Evolutionary conservation across 768 basidiomycete species (phyloP).

Genomic region (Boletus vinaceobasis): DNA sequence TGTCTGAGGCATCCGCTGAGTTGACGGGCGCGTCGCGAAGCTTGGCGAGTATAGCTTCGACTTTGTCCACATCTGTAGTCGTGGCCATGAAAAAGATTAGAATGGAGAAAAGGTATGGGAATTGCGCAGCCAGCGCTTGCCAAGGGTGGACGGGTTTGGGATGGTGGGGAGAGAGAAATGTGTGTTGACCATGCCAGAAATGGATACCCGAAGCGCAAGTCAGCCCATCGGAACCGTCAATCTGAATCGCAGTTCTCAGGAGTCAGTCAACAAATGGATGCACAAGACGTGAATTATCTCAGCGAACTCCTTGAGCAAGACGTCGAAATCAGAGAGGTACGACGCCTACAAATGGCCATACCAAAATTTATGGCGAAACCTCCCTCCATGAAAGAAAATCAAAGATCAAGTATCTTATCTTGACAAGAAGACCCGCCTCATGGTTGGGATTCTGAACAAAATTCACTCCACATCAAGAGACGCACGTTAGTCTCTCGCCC

Average conservation of each 20-base stretch:
- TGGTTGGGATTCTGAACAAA: conserved; percentile 74
- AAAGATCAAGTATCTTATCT: conserved; percentile 70
- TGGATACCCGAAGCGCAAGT: conserved; percentile 1
- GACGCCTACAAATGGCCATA: conserved; percentile 4
- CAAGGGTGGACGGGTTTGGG: background rate
- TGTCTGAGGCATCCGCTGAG: conserved; percentile 45
- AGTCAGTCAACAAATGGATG: conserved; percentile 44
- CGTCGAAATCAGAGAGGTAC: conserved; percentile 62
- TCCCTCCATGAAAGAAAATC: conserved; percentile 56
- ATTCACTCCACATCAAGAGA: conserved; percentile 70
- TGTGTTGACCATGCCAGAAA: conserved; percentile 11
- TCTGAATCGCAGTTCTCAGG: background rate
- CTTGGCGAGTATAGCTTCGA: conserved; percentile 48
- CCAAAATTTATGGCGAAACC: background rate
- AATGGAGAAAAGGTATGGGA: background rate
- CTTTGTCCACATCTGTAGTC: conserved; percentile 30
- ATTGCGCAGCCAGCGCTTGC: background rate
- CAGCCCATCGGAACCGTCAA: background rate
- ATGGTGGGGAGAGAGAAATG: background rate
- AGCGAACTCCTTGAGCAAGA: conserved; percentile 62
- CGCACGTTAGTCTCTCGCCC: conserved; percentile 44
- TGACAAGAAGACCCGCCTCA: conserved; percentile 69
- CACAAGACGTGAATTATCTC: conserved; percentile 51
- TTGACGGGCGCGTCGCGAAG: conserved; percentile 60
- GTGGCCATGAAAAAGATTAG: conserved; percentile 22